Evolutionary conservation across 2,329 filamentous ascomycete species (phyloP).

Genomic region (Graphiopsis chlorocephala): DNA sequence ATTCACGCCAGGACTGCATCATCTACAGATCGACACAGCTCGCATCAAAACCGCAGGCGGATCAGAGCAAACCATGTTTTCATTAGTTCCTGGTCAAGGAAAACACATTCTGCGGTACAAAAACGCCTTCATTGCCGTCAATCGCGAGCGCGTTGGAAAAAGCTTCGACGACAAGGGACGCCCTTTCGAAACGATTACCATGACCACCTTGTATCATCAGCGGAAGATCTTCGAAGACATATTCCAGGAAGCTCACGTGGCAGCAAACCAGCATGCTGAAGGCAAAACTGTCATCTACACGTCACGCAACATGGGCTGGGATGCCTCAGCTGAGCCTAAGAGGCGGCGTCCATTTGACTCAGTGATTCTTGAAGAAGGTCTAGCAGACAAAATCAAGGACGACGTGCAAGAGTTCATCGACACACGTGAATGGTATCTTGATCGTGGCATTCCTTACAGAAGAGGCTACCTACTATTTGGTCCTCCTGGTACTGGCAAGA

Average conservation of each 20-base stretch:
- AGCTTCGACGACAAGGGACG: slow-evolving; percentile 77
- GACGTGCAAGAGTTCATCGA: slow-evolving; percentile 81
- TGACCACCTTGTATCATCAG: slow-evolving; percentile 88
- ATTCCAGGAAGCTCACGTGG: slow-evolving; percentile 78
- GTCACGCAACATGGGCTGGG: slow-evolving; percentile 80
- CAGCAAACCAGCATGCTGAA: slow-evolving; percentile 77
- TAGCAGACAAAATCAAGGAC: slow-evolving; percentile 75
- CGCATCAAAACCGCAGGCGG: slow-evolving; percentile 63
- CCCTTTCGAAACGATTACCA: slow-evolving; percentile 88
- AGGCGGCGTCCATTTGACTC: slow-evolving; percentile 84
- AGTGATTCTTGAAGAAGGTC: slow-evolving; percentile 78
- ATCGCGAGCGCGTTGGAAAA: slow-evolving; percentile 76
- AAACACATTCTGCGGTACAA: slow-evolving; percentile 83
- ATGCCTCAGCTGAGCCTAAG: slow-evolving; percentile 76
- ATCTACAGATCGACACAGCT: slow-evolving; percentile 64
- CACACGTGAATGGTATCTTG: slow-evolving; percentile 82
- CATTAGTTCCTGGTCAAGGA: slow-evolving; percentile 86
- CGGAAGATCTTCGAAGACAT: slow-evolving; percentile 87
- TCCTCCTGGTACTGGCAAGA: slow-evolving; percentile 88
- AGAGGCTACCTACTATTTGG: slow-evolving; percentile 86
- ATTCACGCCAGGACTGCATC: slow-evolving; percentile 60
- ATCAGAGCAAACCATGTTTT: slow-evolving; percentile 74
- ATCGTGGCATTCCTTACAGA: slow-evolving; percentile 90
- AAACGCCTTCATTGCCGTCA: slow-evolving; percentile 82
- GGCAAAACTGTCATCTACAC: slow-evolving; percentile 93